Evolutionary conservation across 176 grass and related monocot genomes (phyloP).

Genomic region (Musa beccarii): DNA sequence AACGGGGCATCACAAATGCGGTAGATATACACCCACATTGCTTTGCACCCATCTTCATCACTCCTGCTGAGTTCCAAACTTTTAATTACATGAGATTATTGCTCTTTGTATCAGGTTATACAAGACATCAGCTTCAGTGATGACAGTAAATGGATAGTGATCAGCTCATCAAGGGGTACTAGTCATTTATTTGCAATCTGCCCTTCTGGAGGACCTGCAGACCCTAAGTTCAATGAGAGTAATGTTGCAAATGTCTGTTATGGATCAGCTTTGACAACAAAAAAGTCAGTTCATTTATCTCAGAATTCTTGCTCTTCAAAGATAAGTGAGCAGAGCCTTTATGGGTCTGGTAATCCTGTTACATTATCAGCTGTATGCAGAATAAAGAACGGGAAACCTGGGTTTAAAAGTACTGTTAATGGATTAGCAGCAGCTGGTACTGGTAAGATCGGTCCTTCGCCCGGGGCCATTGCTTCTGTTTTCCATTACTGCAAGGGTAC

Average conservation of each 20-base stretch:
- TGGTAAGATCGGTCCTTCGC: conserved; percentile 46
- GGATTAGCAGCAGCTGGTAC: conserved; percentile 64
- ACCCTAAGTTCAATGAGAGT: conserved; percentile 38
- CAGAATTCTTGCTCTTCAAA: conserved; percentile 36
- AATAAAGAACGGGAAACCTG: conserved; percentile 76
- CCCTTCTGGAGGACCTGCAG: conserved; percentile 52
- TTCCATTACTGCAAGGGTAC: conserved; percentile 64
- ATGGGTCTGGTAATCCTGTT: conserved; percentile 41
- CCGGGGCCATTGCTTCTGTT: conserved; percentile 59
- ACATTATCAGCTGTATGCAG: conserved; percentile 80
- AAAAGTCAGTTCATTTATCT: conserved; percentile 25
- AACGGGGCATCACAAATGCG: conserved; percentile 90
- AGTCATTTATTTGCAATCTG: conserved; percentile 81
- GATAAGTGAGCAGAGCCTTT: conserved; percentile 53
- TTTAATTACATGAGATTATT: conserved; percentile 6
- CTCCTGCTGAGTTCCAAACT: conserved; percentile 16
- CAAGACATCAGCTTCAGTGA: conserved; percentile 99
- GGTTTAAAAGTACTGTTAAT: conserved; percentile 62
- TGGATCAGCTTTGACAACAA: conserved; percentile 32
- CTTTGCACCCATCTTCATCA: conserved; percentile 9
- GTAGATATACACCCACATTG: conserved; percentile 34
- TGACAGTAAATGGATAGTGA: conserved; percentile 96
- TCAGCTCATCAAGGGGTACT: conserved; percentile 90
- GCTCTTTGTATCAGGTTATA: conserved; percentile 60
- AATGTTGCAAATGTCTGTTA: conserved; percentile 36